Percentiles rank a stretch among this genome's conserved stretches.
These are phyloP conservation scores for Fusarium sp. DNA, from an alignment of 2,329 filamentous ascomycete species.

Conservation along the genomic window DNA sequence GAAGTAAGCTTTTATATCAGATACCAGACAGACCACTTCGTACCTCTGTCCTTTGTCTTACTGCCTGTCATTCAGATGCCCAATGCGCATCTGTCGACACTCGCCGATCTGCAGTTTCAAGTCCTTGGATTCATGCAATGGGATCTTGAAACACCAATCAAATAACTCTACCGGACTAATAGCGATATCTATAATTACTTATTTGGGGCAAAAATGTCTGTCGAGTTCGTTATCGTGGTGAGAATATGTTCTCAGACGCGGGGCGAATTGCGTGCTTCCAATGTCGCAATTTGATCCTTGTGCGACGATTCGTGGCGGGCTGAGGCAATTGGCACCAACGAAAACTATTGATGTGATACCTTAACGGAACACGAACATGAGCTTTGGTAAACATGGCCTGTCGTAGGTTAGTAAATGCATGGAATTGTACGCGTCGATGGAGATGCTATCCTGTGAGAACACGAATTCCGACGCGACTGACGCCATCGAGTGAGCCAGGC, in stretches of 20 bases:
- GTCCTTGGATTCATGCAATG: fast-evolving
- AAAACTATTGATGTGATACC: neutral
- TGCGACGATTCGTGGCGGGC: neutral
- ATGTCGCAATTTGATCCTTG: neutral
- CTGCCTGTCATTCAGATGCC: fast-evolving
- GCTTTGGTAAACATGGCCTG: fast-evolving
- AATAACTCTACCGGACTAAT: fast-evolving
- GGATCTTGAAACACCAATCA: neutral
- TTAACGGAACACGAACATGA: fast-evolving
- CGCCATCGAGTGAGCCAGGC: fast-evolving
- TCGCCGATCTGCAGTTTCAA: neutral
- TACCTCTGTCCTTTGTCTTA: neutral
- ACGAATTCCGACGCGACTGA: neutral
- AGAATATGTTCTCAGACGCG: neutral
- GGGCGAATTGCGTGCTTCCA: neutral
- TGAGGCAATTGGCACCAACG: neutral
- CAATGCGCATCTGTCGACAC: fast-evolving
- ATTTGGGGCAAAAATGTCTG: fast-evolving
- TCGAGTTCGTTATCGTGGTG: neutral
- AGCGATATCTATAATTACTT: neutral
- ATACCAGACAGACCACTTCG: neutral
- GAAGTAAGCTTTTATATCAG: fast-evolving
- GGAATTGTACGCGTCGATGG: too few species aligned
- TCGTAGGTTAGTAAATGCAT: neutral
- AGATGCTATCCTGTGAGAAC: neutral